These are phyloP conservation scores for Leptosphaerulina australis DNA, from an alignment of 2,329 filamentous ascomycete species.

Conservation along the genomic window DNA sequence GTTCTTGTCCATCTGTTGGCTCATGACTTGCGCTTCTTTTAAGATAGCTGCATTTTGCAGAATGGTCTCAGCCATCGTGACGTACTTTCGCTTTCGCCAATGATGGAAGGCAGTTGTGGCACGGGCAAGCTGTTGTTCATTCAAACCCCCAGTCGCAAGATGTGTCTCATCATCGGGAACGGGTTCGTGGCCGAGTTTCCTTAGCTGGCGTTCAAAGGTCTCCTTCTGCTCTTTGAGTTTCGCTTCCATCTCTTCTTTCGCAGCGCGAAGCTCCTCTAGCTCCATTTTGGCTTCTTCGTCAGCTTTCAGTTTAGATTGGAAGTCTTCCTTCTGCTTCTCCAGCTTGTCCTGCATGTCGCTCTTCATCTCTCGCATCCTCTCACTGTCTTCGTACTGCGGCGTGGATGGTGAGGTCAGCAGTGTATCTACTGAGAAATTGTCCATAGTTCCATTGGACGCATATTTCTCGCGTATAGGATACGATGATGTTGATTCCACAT, in stretches of 20 bases:
- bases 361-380: slow-evolving; percentile 73
- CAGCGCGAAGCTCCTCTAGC: slow-evolving; percentile 76
- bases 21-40: slow-evolving; percentile 98
- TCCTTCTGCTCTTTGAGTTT: slow-evolving; percentile 83
- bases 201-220: slow-evolving; percentile 82
- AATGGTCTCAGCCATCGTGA: slow-evolving; percentile 91
- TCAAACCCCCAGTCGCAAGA: slow-evolving; percentile 52
- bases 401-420: slow-evolving; percentile 93
- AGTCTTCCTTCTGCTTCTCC: slow-evolving; percentile 84
- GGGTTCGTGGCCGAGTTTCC: slow-evolving; percentile 64
- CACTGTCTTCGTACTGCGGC: slow-evolving; percentile 79
- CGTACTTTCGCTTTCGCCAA: slow-evolving; percentile 85
- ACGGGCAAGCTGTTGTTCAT: slow-evolving; percentile 70
- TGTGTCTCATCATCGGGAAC: slow-evolving; percentile 52
- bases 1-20: slow-evolving; percentile 90
- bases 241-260: slow-evolving; percentile 88
- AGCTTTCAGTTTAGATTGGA: slow-evolving; percentile 74
- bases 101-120: slow-evolving; percentile 71
- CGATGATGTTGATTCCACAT: slow-evolving; percentile 85
- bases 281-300: slow-evolving; percentile 78
- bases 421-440: slow-evolving; percentile 96
- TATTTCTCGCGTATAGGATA: slow-evolving; percentile 93
- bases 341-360: slow-evolving; percentile 85
- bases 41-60: slow-evolving; percentile 84
- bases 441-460: slow-evolving; percentile 89